Evolutionary conservation across 352 stramenopile genomes (phyloP), one percentile per base, ranked within the genome.

Genomic region (Pythium aristosporum): DNA sequence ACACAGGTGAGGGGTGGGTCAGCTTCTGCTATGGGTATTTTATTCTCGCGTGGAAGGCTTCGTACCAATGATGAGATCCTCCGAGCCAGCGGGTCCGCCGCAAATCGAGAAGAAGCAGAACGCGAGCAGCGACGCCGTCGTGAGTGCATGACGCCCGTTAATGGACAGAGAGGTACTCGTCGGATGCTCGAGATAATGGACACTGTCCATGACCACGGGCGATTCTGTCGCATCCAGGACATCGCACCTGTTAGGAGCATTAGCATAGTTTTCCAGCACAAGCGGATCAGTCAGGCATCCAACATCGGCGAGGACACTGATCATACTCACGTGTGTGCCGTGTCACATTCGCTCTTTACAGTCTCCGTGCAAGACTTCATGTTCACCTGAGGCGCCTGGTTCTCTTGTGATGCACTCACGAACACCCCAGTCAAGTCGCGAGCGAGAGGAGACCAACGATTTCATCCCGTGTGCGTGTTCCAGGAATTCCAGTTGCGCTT

Each of bases 71-170:
- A 89, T 61, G 47, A 85, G 55, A 2, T 69, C 42, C 51, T 89
- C 77, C 3, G 74, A 79, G 23, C 77, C 72, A 36, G 73, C 68
- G 0, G 80, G 77, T 0, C 76, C 80, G 32, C 76, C 77, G 41
- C 71, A 75, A 20, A 85, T 73, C 0, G 73, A 53, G 69, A 87
- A 87, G 67, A 85, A 89, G 61, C 70, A 75, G 53, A 89, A 63
- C 30, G 76, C 76, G n/a, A 87, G 63, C 23, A 89, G 61, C 18
- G 63, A 59, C 18, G 69, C 36, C 0, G 65, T 80, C 23, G 75
- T 77, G 57, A 88, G 62, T 30, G 80, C 53, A 34, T 63, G 72
- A 18, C 51, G 57, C 23, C 25, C 12, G 10, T 30, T 47, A 13
- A 21, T 37, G 10, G 41, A 23, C 3, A 9, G 36, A 4, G 55